Conservation (phyloP, 2,329 filamentous ascomycete genomes). For the Fusarium lyarnte region DNA sequence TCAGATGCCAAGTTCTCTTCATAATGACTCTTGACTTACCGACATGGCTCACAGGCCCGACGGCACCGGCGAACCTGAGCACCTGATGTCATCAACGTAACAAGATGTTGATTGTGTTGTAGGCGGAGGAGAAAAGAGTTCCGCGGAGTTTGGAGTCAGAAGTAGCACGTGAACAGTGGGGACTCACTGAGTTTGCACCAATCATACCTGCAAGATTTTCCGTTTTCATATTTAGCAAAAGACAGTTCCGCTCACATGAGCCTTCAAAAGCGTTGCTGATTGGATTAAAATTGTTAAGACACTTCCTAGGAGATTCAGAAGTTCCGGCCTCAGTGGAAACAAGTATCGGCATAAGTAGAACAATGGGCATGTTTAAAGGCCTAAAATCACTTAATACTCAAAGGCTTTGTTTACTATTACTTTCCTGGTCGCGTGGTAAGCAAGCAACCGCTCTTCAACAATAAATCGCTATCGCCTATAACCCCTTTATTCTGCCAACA, state of each 20-base stretch:
- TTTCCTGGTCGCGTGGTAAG: no score
- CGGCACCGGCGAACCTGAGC: not conserved
- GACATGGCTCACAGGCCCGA: constrained; percentile 12
- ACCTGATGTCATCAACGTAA: not conserved
- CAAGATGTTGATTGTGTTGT: not conserved
- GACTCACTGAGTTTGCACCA: accelerated
- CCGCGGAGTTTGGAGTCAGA: not conserved
- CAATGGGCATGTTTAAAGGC: not conserved
- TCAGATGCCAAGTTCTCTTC: not conserved
- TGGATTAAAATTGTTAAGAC: not conserved
- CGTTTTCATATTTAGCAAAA: accelerated
- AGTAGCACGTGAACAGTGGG: not conserved
- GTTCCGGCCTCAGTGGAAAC: not conserved
- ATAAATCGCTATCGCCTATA: no score
- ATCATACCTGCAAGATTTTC: not conserved
- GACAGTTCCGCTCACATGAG: not conserved
- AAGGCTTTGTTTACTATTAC: no score
- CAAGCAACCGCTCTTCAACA: not conserved
- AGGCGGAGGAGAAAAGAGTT: not conserved
- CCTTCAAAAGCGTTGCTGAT: accelerated
- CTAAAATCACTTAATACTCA: not conserved
- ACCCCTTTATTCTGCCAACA: not conserved
- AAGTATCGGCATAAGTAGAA: no score
- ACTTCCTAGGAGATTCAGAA: not conserved
- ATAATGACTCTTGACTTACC: not conserved